Base-by-base conservation (phyloP, 2,329 filamentous ascomycete species). In the Fusarium sp. region DNA sequence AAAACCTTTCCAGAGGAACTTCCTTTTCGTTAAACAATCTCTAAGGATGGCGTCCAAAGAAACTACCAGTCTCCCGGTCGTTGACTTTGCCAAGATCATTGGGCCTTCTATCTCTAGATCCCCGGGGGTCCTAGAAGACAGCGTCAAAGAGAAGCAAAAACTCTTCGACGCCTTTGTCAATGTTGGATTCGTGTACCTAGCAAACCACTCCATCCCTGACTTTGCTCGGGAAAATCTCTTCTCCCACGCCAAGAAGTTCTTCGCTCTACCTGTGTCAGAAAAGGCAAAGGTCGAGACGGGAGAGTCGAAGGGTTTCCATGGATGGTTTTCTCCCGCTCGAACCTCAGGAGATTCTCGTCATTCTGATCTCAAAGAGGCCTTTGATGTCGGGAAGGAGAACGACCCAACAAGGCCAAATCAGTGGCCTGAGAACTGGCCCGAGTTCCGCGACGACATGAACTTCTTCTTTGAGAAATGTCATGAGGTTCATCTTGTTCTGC, bases 1-100 rank as follows among this genome's bases (percentile, higher is more conserved):
- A 36, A 9, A 36, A 20, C 10, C 15, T 5, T 35, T 32, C 15
- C 4, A 20, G 5, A 24, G 14, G 5, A 13, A 51, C 8, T 20
- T 32, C 3, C 0, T 6, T 32, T 13, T 18, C 14, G 4, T 24
- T 4, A 18, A 14, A 24, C 4, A 35, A 4, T 3, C 15, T 35
- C 22, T 24, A 3, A 51, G 10, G 9, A 53, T 53, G 50, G 50
- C 50, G 3, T 38, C 50, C 2, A 53, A 38, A 26, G 32, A 38
- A 36, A 53, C n/a, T 15, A 18, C n/a, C 24, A 53, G 50, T 26
- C 50, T 53, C 50, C 50, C 50, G 17, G 50, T 53, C 13, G 38
- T 53, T 26, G 50, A 53, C n/a, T 53, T 53, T 53, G 50, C 50
- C 32, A 53, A 53, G 12, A 53, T 53, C 15, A 53, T 53, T 13